Percentiles rank a stretch among this genome's conserved stretches.
Conservation (phyloP, 257 asterid species). For the Agastache rugosa region DNA sequence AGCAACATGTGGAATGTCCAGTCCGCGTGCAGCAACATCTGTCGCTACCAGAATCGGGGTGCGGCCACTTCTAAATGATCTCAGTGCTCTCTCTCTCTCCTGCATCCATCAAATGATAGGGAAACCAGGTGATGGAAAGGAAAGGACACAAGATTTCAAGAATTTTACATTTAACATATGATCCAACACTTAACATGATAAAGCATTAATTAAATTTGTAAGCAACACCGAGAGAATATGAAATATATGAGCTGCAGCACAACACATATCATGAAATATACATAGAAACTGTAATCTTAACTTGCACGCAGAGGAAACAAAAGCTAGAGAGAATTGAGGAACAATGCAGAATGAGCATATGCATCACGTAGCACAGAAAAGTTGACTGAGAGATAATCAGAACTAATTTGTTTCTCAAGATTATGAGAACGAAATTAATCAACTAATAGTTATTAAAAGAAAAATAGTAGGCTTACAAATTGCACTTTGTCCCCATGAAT, state of each 20-base stretch:
- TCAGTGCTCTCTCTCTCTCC: slow-evolving; percentile 76
- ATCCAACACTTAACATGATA: background rate
- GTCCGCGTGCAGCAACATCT: slow-evolving; percentile 78
- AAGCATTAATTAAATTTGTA: background rate
- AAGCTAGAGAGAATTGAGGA: too few species aligned
- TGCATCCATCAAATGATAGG: slow-evolving; percentile 27
- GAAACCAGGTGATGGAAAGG: background rate
- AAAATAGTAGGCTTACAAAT: slow-evolving; percentile 46
- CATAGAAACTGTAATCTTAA: background rate
- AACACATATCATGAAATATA: background rate
- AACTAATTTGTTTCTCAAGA: background rate
- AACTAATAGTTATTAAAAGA: background rate
- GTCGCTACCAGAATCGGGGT: slow-evolving; percentile 81
- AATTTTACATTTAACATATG: background rate
- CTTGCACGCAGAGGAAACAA: background rate
- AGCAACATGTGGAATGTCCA: slow-evolving; percentile 77
- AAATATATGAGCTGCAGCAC: background rate
- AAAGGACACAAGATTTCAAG: background rate
- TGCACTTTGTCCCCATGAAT: slow-evolving; percentile 90
- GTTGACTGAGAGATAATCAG: background rate
- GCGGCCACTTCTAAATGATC: slow-evolving; percentile 58
- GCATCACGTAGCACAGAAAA: background rate
- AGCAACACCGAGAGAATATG: background rate
- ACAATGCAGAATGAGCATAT: background rate
- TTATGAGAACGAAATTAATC: background rate